Conservation (phyloP, 2,329 filamentous ascomycete genomes). For the Cordyceps javanica region DNA sequence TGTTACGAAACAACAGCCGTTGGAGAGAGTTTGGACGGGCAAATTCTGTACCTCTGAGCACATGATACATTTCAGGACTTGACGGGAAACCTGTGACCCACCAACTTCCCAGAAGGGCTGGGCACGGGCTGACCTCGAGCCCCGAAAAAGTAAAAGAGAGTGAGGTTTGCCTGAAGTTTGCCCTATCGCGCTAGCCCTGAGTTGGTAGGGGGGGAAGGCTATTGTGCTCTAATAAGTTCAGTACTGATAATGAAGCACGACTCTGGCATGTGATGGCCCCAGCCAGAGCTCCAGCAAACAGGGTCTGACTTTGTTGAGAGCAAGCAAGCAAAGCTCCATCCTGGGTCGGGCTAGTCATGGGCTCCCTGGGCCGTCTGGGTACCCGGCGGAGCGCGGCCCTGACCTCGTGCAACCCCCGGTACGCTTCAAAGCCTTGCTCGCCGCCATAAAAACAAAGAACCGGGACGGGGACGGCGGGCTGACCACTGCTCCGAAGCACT, state of each 20-base stretch:
- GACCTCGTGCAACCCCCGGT: not conserved
- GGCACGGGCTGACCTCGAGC: not conserved
- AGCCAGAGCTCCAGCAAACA: not conserved
- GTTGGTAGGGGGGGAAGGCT: not conserved
- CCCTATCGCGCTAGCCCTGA: slow-evolving; percentile 1
- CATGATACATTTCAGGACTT: not conserved
- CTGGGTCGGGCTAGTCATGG: not conserved
- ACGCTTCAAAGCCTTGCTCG: not conserved
- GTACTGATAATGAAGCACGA: not conserved
- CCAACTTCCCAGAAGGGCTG: not conserved
- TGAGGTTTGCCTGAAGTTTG: not conserved
- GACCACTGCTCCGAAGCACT: not conserved
- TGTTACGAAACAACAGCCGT: not conserved
- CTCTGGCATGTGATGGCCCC: slow-evolving; percentile 5
- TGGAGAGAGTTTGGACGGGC: not conserved
- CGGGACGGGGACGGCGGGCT: slow-evolving; percentile 4
- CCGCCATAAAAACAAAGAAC: not conserved
- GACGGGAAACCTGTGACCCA: not conserved
- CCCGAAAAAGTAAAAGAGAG: not conserved
- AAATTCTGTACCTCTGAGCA: not conserved
- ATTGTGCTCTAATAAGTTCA: not conserved
- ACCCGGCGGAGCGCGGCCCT: not conserved
- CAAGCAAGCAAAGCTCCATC: not conserved
- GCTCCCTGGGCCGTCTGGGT: not conserved
- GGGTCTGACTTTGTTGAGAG: not conserved